phyloP scores from a whole-genome alignment of 78 protist genomes.

The Planoprotostelium fungivorum region DNA sequence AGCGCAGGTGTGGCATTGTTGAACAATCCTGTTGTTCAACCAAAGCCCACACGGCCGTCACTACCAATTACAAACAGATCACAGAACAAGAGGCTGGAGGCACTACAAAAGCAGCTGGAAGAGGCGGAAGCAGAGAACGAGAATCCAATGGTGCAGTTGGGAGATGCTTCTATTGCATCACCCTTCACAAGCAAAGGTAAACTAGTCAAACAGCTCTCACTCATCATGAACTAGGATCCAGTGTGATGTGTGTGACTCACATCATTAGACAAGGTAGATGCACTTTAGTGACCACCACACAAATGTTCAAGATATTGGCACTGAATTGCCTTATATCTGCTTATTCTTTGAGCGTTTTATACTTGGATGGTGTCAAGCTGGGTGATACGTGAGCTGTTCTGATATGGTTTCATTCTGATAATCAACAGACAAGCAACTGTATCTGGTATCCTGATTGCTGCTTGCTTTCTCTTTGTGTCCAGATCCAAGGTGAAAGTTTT shows the following conservation, averaged over 20 bases:
- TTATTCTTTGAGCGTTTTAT: constrained; percentile 82
- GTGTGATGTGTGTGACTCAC: constrained; percentile 50
- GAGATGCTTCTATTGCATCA: constrained; percentile 93
- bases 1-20: constrained; percentile 26
- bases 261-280: constrained; percentile 89
- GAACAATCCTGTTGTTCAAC: constrained; percentile 34
- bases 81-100: constrained; percentile 3
- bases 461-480: constrained; percentile 87
- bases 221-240: neutral
- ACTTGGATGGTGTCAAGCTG: constrained; percentile 88
- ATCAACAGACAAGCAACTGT: constrained; percentile 71
- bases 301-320: constrained; percentile 94
- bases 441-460: constrained; percentile 70
- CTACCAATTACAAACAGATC: constrained; percentile 11
- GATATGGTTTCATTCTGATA: neutral
- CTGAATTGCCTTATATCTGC: constrained; percentile 92
- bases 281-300: constrained; percentile 93
- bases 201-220: constrained; percentile 4
- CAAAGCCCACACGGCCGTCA: constrained; percentile 11
- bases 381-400: constrained; percentile 70
- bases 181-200: constrained; percentile 92
- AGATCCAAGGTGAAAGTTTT: constrained; percentile 32
- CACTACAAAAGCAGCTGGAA: constrained; percentile 8
- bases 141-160: constrained; percentile 49
- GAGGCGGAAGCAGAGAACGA: constrained; percentile 6